These are phyloP conservation scores for Cercospora nicotianae DNA, from an alignment of 2,329 filamentous ascomycete genomes.

Conservation along the genomic window DNA sequence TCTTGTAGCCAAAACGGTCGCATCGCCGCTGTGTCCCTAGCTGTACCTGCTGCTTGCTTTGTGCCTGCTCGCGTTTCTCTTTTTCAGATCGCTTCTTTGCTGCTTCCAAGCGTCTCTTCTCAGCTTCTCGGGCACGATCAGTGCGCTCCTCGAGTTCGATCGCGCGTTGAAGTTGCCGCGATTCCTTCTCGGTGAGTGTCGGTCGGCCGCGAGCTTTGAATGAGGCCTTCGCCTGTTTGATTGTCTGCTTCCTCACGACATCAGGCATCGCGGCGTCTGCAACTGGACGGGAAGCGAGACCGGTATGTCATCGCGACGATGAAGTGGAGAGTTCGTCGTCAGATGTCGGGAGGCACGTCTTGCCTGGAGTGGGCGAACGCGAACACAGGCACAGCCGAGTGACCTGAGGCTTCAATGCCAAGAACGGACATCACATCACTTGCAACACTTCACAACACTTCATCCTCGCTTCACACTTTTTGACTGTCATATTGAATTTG, in stretches of 20 bases:
- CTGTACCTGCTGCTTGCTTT: slow-evolving; percentile 19
- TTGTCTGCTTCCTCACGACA: slow-evolving; percentile 33
- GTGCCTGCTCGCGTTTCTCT: slow-evolving; percentile 27
- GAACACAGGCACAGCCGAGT: neutral
- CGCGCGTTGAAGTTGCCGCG: slow-evolving; percentile 37
- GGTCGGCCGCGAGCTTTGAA: slow-evolving; percentile 39
- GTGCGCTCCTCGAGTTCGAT: slow-evolving; percentile 39
- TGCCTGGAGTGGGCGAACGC: neutral
- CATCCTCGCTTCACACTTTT: neutral
- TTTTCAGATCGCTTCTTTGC: slow-evolving; percentile 34
- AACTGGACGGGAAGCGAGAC: neutral
- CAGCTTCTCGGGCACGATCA: slow-evolving; percentile 36
- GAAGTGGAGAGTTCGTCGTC: neutral
- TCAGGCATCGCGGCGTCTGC: slow-evolving; percentile 21
- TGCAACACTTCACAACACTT: neutral
- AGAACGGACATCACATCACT: neutral
- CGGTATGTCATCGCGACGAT: neutral
- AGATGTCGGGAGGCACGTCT: neutral
- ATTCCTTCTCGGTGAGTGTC: slow-evolving; percentile 35
- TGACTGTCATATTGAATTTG: neutral
- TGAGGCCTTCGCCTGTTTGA: slow-evolving; percentile 41
- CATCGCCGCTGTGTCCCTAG: slow-evolving; percentile 37
- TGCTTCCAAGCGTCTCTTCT: slow-evolving; percentile 36
- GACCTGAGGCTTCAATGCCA: neutral
- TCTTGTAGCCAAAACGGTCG: slow-evolving; percentile 39